Evolutionary conservation across 2,329 filamentous ascomycete genomes (phyloP).

Genomic region (Boeremia lycopersici): DNA sequence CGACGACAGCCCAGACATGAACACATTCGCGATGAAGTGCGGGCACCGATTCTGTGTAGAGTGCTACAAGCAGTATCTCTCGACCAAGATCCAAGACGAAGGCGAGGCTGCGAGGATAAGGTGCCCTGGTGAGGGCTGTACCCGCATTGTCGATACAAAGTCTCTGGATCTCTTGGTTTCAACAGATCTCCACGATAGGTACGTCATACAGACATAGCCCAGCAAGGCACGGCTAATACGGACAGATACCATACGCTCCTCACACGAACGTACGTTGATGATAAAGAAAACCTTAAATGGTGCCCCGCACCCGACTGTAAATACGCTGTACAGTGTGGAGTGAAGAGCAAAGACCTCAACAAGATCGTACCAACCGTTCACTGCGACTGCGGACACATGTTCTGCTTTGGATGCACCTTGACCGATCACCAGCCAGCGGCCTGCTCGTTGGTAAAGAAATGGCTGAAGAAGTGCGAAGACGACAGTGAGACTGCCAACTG

Average conservation of each 20-base stretch:
- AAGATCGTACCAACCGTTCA: slow-evolving; percentile 87
- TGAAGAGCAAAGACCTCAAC: slow-evolving; percentile 86
- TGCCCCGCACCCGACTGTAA: slow-evolving; percentile 97
- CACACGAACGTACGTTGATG: slow-evolving; percentile 93
- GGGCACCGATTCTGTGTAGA: slow-evolving; percentile 90
- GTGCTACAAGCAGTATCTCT: slow-evolving; percentile 90
- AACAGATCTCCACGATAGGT: slow-evolving; percentile 62
- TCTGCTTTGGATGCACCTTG: slow-evolving; percentile 93
- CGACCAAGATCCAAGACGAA: slow-evolving; percentile 92
- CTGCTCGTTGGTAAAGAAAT: slow-evolving; percentile 87
- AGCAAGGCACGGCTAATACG: slow-evolving; percentile 18
- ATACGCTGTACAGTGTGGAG: slow-evolving; percentile 85
- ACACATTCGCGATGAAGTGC: slow-evolving; percentile 94
- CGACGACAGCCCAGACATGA: slow-evolving; percentile 77
- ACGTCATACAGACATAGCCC: slow-evolving; percentile 20
- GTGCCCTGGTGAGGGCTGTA: slow-evolving; percentile 86
- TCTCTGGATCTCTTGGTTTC: slow-evolving; percentile 79
- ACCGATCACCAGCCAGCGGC: slow-evolving; percentile 93
- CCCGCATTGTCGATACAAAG: slow-evolving; percentile 87
- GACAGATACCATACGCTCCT: slow-evolving; percentile 81
- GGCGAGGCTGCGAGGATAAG: slow-evolving; percentile 94
- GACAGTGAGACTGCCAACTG: slow-evolving; percentile 98
- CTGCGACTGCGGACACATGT: slow-evolving; percentile 82
- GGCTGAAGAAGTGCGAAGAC: slow-evolving; percentile 98
- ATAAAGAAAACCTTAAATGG: slow-evolving; percentile 95